A percentile compares a stretch with the other conserved stretches of the same genome.
Conservation (phyloP, 805 yeast species). For the Pichia eremophila region DNA sequence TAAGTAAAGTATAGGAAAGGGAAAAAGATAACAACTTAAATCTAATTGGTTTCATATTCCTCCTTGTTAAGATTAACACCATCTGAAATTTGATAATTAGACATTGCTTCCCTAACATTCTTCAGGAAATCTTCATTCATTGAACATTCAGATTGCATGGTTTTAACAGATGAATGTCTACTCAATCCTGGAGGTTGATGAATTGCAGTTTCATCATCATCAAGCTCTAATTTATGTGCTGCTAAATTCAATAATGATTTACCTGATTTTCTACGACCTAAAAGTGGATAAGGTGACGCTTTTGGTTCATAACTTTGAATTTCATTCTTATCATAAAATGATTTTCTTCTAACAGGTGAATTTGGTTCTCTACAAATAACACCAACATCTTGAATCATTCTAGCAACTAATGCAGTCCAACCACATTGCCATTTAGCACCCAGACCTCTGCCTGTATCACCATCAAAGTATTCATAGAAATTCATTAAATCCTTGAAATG, state of each 20-base stretch:
- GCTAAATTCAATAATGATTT: constrained; percentile 63
- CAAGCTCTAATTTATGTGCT: constrained; percentile 55
- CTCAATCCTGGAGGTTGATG: constrained; percentile 26
- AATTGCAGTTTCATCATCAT: constrained; percentile 45
- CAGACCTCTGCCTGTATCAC: constrained; percentile 88
- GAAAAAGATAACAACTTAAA: background rate
- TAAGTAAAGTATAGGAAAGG: background rate
- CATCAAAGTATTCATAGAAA: constrained; percentile 85
- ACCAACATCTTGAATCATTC: constrained; percentile 86
- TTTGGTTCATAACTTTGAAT: constrained; percentile 36
- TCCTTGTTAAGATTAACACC: constrained; percentile 42
- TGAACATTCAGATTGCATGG: constrained; percentile 16
- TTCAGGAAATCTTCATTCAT: constrained; percentile 27
- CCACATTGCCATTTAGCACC: constrained; percentile 96
- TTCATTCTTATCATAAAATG: constrained; percentile 25
- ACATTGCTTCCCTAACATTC: constrained; percentile 35
- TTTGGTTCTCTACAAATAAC: constrained; percentile 50
- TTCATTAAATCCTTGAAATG: constrained; percentile 67
- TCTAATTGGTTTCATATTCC: constrained; percentile 45
- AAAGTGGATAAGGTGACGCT: constrained; percentile 26
- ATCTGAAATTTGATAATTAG: constrained; percentile 23
- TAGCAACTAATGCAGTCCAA: constrained; percentile 90
- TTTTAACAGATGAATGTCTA: constrained; percentile 22
- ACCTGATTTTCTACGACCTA: constrained; percentile 64
- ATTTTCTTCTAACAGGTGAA: constrained; percentile 21